Conservation (phyloP, 148 eudicot species). For the Oxyria digyna region DNA sequence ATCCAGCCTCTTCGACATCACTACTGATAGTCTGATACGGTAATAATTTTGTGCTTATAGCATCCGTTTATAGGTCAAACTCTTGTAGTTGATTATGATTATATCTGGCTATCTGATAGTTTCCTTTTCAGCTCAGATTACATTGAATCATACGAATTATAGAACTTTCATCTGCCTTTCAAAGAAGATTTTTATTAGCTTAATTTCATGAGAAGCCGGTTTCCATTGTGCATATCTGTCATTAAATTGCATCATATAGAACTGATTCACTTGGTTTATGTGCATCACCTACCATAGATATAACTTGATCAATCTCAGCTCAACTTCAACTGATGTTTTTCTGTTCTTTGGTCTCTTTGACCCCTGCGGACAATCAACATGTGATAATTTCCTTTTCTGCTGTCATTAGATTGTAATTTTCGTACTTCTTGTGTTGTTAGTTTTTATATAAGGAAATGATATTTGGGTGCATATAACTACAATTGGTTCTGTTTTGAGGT, state of each 20-base stretch:
- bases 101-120: background rate
- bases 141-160: background rate
- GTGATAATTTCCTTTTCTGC: too few relatives aligned
- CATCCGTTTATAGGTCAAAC: too few relatives aligned
- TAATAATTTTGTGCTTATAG: too few relatives aligned
- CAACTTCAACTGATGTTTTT: background rate
- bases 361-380: background rate
- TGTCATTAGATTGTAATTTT: too few relatives aligned
- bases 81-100: background rate
- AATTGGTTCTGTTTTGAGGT: too few relatives aligned
- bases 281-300: background rate
- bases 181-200: background rate
- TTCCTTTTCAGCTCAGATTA: background rate
- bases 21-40: slow-evolving; percentile 47
- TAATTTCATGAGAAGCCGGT: background rate
- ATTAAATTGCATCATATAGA: too few relatives aligned
- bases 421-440: too few relatives aligned
- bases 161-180: background rate
- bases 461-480: too few relatives aligned
- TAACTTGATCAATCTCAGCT: background rate
- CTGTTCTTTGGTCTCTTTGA: background rate
- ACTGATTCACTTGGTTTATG: too few relatives aligned
- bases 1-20: slow-evolving; percentile 47
- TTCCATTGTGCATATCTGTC: background rate
- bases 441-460: too few relatives aligned